Conservation (phyloP, 2,329 filamentous ascomycete genomes). For the Keithomyces neogunnii region DNA sequence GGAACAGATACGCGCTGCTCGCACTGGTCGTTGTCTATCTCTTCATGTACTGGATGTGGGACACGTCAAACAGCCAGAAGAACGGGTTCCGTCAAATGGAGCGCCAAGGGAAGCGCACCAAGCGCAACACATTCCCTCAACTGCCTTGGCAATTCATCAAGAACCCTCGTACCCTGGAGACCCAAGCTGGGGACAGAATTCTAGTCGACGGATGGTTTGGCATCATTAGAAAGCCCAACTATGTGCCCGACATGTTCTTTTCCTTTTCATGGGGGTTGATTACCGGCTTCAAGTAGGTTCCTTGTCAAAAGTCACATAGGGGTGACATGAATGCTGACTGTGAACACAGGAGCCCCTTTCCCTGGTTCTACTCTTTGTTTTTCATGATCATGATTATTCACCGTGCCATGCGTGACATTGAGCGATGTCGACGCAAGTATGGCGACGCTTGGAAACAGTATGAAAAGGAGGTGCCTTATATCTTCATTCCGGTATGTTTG, state of each 20-base stretch:
- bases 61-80: constrained; percentile 85
- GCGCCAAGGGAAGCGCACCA: constrained; percentile 52
- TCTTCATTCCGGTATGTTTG: constrained; percentile 61
- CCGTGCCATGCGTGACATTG: constrained; percentile 66
- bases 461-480: constrained; percentile 65
- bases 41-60: constrained; percentile 82
- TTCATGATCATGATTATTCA: constrained; percentile 75
- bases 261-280: constrained; percentile 39
- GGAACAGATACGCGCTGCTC: constrained; percentile 59
- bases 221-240: constrained; percentile 53
- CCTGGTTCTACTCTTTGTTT: constrained; percentile 84
- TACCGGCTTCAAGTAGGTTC: constrained; percentile 33
- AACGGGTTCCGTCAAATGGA: constrained; percentile 78
- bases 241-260: constrained; percentile 39
- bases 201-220: constrained; percentile 81
- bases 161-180: constrained; percentile 70
- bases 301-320: not conserved
- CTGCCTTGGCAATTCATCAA: constrained; percentile 77
- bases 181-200: constrained; percentile 58
- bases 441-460: constrained; percentile 74
- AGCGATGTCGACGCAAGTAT: constrained; percentile 69
- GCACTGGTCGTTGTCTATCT: constrained; percentile 61
- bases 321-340: not conserved
- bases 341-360: constrained; percentile 55
- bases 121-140: constrained; percentile 76